Evolutionary conservation across 805 yeast species (phyloP).

Genomic region (Teunomyces pallodes): DNA sequence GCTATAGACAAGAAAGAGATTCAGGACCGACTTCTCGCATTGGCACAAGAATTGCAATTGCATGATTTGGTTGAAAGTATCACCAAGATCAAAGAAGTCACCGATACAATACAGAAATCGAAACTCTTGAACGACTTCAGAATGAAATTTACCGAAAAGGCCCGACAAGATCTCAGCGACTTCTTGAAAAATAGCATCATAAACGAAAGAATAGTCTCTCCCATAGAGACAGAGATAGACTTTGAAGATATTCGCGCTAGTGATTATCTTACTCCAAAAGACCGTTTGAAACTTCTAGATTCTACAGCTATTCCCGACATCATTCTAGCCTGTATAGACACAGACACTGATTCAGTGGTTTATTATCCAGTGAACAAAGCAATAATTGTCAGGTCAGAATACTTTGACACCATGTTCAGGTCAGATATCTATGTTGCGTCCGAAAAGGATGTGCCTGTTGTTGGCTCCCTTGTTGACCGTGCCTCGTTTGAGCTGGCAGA

Average conservation of each 20-base stretch:
- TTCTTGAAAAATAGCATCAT: slow-evolving; percentile 27
- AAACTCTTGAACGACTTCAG: slow-evolving; percentile 32
- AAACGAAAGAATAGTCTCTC: slow-evolving; percentile 10
- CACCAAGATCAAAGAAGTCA: slow-evolving; percentile 23
- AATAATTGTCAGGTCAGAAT: slow-evolving; percentile 58
- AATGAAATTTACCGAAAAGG: slow-evolving; percentile 30
- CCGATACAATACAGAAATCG: slow-evolving; percentile 19
- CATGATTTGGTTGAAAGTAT: slow-evolving; percentile 36
- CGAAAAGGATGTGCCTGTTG: slow-evolving; percentile 15
- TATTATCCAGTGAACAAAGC: slow-evolving; percentile 66
- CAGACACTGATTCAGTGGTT: slow-evolving; percentile 20
- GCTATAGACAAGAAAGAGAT: slow-evolving; percentile 18
- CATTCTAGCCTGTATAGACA: slow-evolving; percentile 36
- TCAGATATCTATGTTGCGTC: slow-evolving; percentile 34
- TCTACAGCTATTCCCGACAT: slow-evolving; percentile 44
- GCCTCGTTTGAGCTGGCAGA: slow-evolving; percentile 6
- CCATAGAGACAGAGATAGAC: slow-evolving; percentile 21
- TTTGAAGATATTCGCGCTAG: slow-evolving; percentile 28
- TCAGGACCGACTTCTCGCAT: slow-evolving; percentile 18
- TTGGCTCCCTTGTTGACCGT: slow-evolving; percentile 16
- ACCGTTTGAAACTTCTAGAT: slow-evolving; percentile 22
- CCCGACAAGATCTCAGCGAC: slow-evolving; percentile 29
- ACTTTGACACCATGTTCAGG: slow-evolving; percentile 60
- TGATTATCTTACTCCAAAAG: slow-evolving; percentile 14
- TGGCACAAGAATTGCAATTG: slow-evolving; percentile 34